Percentiles rank a stretch among this genome's conserved stretches.
Conservation (phyloP, 192 early-diverging fungal genomes). For the Coemansia sp. region DNA sequence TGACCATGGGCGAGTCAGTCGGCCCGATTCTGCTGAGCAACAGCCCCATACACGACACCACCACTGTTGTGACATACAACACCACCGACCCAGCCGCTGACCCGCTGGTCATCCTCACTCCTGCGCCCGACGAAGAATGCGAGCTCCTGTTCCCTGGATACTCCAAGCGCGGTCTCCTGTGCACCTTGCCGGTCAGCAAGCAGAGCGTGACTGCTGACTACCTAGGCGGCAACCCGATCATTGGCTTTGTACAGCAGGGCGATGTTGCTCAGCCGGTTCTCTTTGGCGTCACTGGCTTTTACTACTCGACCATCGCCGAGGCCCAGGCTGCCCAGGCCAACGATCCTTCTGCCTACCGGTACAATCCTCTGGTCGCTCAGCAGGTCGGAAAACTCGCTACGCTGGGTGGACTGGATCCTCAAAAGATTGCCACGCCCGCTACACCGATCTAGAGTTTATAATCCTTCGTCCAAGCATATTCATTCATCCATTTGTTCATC, state of each 20-base stretch:
- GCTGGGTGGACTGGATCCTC: constrained; percentile 15
- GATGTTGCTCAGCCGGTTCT: constrained; percentile 26
- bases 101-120: constrained; percentile 26
- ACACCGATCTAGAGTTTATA: constrained; percentile 8
- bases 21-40: constrained; percentile 29
- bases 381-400: constrained; percentile 23
- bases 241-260: constrained; percentile 27
- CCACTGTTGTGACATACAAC: constrained; percentile 27
- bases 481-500: neutral
- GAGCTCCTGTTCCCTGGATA: constrained; percentile 20
- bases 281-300: constrained; percentile 36
- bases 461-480: too few relatives aligned
- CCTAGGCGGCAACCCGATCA: constrained; percentile 46
- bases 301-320: constrained; percentile 28
- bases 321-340: constrained; percentile 25
- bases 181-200: constrained; percentile 34
- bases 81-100: constrained; percentile 17
- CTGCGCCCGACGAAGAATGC: constrained; percentile 20
- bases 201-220: constrained; percentile 34
- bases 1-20: constrained; percentile 18
- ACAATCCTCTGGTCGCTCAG: constrained; percentile 25
- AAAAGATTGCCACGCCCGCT: constrained; percentile 23
- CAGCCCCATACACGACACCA: neutral
- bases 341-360: constrained; percentile 39
- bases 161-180: constrained; percentile 15